Base-by-base conservation (phyloP, 768 basidiomycete genomes). In the Dentipellis fragilis region DNA sequence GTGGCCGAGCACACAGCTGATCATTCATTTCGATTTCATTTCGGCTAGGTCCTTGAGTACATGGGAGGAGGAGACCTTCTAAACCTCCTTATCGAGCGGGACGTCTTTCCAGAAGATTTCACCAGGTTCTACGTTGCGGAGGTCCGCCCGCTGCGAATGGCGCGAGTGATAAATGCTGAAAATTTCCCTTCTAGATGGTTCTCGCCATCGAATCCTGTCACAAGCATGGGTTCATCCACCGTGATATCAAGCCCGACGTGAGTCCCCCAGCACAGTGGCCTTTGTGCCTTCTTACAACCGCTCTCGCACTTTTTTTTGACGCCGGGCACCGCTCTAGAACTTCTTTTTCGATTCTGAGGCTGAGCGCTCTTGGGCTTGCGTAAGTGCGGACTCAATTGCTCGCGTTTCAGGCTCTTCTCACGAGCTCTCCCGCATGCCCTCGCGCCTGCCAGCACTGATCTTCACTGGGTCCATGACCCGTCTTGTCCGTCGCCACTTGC, bases 51-150 rank as follows among this genome's bases (percentile, higher is more conserved):
- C 51, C 79, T 95, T 48, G 89, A 95, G 67, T 96, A 85, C 70
- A 95, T 95, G 91, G 92, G 93, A 59, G 93, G 93, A 55, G 92
- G 94, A 56, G 94, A 97, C 74, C 83, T 97, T 63, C 82, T 99
- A 54, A 96, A 96, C 70, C 82, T 97, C 63, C 78, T 97, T 67
- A 95, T 97, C 63, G 91, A 96, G 71, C 75, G 85, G 58, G 91
- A 93, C 67, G 80, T 90, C 55, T 93, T 94, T 65, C 87, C 91
- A 59, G 92, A 94, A 76, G 80, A 85, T 64, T 93, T 93, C 70
- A 85, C 89, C 57, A 81, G 87, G 60, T 96, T 96, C 75, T 98
- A 97, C 73, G 79, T 93, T 58, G 89, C 94, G 55, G 95, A 97
- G 80, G 92, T 93, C 65, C 54, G 71, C 55, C 58, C 62, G 45